Percentiles rank a stretch among this genome's conserved stretches.
These are phyloP conservation scores for Aspergillus olivimuriae DNA, from an alignment of 495 filamentous ascomycete genomes.

Conservation along the genomic window DNA sequence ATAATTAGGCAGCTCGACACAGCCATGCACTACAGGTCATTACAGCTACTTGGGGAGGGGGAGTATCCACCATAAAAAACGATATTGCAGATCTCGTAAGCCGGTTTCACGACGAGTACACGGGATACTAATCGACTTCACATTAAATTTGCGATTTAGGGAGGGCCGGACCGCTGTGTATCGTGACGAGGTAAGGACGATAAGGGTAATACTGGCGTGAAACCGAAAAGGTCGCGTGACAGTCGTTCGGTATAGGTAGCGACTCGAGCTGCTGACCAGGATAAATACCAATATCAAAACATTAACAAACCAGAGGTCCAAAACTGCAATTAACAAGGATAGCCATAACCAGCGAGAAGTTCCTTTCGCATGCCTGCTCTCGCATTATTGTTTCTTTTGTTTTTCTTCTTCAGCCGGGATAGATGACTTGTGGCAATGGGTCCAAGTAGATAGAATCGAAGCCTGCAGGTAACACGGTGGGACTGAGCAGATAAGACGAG, in stretches of 20 bases:
- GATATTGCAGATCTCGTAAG: conserved; percentile 9
- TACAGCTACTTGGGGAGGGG: conserved; percentile 1
- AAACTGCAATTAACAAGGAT: too few relatives aligned
- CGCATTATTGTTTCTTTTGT: background rate
- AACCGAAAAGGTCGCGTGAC: conserved; percentile 31
- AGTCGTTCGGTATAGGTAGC: conserved; percentile 36
- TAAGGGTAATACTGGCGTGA: conserved; percentile 26
- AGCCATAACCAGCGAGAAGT: too few relatives aligned
- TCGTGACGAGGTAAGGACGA: conserved; percentile 33
- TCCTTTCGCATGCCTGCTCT: background rate
- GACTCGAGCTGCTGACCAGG: conserved; percentile 39
- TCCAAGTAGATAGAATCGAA: background rate
- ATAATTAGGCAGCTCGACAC: background rate
- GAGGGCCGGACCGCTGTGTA: conserved; percentile 28
- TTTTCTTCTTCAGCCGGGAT: too few relatives aligned
- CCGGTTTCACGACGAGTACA: conserved; percentile 24
- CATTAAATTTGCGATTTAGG: conserved; percentile 32
- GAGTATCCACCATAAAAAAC: too few relatives aligned
- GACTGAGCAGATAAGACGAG: too few relatives aligned
- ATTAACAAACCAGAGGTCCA: background rate
- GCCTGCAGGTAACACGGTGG: too few relatives aligned
- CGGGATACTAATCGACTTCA: conserved; percentile 24
- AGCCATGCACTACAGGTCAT: conserved; percentile 2
- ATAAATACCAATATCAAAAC: conserved; percentile 20
- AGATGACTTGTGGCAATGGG: too few relatives aligned